Conservation (phyloP, 306 rosid genomes). For the Fagus crenata region DNA sequence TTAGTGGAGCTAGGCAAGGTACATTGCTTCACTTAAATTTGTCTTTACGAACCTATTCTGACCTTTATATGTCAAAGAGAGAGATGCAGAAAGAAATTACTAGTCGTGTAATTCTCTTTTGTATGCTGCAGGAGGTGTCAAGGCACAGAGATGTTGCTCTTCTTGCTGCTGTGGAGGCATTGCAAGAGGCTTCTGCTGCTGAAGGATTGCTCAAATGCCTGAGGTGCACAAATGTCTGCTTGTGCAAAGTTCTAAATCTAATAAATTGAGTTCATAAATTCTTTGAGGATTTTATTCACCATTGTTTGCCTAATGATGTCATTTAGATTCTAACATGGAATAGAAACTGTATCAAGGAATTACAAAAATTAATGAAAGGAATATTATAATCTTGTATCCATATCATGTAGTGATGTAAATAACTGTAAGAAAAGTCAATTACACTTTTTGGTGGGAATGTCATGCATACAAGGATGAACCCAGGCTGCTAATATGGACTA, state of each 20-base stretch:
- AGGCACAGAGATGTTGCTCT: constrained; percentile 32
- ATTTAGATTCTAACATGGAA: not conserved
- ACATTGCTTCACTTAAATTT: constrained; percentile 10
- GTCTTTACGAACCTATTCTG: not conserved
- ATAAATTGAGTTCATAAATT: not conserved
- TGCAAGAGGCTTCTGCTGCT: constrained; percentile 43
- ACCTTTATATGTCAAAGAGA: not conserved
- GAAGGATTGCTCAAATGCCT: constrained; percentile 39
- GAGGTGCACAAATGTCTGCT: constrained; percentile 13
- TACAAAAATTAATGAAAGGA: not conserved
- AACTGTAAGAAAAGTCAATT: not conserved
- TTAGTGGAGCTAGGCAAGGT: constrained; percentile 39
- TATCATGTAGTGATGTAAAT: not conserved
- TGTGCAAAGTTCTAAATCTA: not conserved
- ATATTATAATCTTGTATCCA: not conserved
- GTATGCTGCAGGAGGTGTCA: constrained; percentile 27
- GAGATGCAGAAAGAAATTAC: not conserved
- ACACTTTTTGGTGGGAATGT: not conserved
- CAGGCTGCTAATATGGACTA: not conserved
- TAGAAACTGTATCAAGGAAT: not conserved
- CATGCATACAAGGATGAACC: not conserved
- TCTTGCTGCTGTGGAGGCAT: constrained; percentile 40
- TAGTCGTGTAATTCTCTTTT: not conserved
- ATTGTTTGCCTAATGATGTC: not conserved
- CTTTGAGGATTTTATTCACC: not conserved